Percentiles rank a stretch among this genome's conserved stretches.
Evolutionary conservation across 108 stramenopile genomes (phyloP).

Genomic region (Bacterosira constricta): DNA sequence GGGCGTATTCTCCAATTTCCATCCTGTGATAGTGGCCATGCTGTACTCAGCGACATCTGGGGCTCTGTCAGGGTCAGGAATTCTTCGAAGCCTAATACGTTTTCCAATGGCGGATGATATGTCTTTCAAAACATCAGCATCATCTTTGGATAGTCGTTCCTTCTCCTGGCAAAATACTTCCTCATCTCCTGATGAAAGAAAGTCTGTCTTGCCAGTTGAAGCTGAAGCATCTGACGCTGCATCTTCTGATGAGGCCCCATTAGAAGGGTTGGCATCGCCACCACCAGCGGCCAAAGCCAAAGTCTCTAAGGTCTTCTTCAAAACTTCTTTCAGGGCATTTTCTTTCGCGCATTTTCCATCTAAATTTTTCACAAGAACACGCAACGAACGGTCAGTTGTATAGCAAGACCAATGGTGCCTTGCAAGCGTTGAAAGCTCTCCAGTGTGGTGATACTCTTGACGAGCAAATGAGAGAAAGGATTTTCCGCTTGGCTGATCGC

Average conservation of each 20-base stretch:
- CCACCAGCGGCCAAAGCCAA: slow-evolving; percentile 38
- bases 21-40: slow-evolving; percentile 67
- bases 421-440: slow-evolving; percentile 52
- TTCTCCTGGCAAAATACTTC: slow-evolving; percentile 33
- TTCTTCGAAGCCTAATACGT: slow-evolving; percentile 63
- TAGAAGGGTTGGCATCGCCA: slow-evolving; percentile 10
- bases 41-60: slow-evolving; percentile 67
- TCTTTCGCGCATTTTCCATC: slow-evolving; percentile 70
- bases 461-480: slow-evolving; percentile 61
- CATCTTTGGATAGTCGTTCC: slow-evolving; percentile 11
- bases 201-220: slow-evolving; percentile 6
- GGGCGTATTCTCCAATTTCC: slow-evolving; percentile 50
- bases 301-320: slow-evolving; percentile 79
- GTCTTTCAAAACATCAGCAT: slow-evolving; percentile 27
- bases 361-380: slow-evolving; percentile 71
- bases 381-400: slow-evolving; percentile 70
- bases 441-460: slow-evolving; percentile 78
- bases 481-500: slow-evolving; percentile 25
- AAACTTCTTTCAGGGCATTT: slow-evolving; percentile 61
- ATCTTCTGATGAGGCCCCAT: slow-evolving; percentile 26
- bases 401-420: slow-evolving; percentile 79
- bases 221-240: slow-evolving; percentile 26
- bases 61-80: slow-evolving; percentile 62
- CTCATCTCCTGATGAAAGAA: slow-evolving; percentile 33
- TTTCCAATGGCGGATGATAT: slow-evolving; percentile 70